Conservation (phyloP, 352 stramenopile genomes). For the Aphanomyces astaci region DNA sequence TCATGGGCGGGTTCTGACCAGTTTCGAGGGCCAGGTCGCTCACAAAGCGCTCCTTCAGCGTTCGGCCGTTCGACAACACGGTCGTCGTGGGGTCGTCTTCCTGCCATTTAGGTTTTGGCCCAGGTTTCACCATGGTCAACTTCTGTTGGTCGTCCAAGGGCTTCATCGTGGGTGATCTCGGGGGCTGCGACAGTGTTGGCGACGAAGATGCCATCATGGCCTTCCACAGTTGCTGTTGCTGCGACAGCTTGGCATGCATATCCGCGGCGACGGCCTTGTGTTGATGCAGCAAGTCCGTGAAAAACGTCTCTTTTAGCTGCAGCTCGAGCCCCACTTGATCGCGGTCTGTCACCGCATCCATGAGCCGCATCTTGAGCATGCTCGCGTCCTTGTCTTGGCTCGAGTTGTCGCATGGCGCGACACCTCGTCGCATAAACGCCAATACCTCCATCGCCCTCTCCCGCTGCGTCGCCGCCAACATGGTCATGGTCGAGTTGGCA, state of each 20-base stretch:
- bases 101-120: constrained; percentile 20
- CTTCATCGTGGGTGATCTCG: not conserved
- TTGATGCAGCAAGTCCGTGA: constrained; percentile 6
- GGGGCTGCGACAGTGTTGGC: not conserved
- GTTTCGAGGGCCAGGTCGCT: constrained; percentile 64
- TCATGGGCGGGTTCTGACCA: constrained; percentile 42
- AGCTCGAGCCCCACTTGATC: constrained; percentile 11
- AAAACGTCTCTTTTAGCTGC: constrained; percentile 20
- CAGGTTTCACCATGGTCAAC: not conserved
- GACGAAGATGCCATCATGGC: not conserved
- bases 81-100: constrained; percentile 18
- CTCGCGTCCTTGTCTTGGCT: constrained; percentile 1
- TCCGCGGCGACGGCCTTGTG: constrained; percentile 7
- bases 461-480: constrained; percentile 9
- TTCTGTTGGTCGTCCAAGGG: not conserved
- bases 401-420: not conserved
- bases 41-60: constrained; percentile 67
- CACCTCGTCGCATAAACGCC: constrained; percentile 5
- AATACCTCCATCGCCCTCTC: constrained; percentile 12
- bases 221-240: constrained; percentile 5
- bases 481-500: constrained; percentile 16
- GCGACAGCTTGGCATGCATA: constrained; percentile 3
- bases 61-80: constrained; percentile 27
- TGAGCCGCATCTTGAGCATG: constrained; percentile 11
- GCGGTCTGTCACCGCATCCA: constrained; percentile 7